These are phyloP conservation scores for Curvularia spicifera DNA, from an alignment of 2,329 filamentous ascomycete genomes.

Conservation along the genomic window DNA sequence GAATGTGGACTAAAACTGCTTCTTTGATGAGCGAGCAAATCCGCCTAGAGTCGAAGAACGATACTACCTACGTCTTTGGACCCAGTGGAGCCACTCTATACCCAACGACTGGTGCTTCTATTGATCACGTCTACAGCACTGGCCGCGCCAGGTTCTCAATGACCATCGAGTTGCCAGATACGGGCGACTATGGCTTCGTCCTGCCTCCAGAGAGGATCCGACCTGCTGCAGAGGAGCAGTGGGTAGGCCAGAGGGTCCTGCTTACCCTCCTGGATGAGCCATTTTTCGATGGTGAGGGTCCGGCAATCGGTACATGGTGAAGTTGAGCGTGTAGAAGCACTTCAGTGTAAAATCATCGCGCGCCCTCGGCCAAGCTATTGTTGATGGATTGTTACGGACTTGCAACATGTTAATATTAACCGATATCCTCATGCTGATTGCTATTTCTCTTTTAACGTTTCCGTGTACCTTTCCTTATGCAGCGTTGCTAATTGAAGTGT, in stretches of 20 bases:
- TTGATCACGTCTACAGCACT: conserved; percentile 53
- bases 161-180: conserved; percentile 58
- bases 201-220: conserved; percentile 56
- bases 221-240: conserved; percentile 55
- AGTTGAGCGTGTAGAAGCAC: neutral
- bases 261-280: conserved; percentile 34
- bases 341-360: neutral
- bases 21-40: conserved; percentile 58
- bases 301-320: conserved; percentile 16
- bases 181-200: conserved; percentile 57
- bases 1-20: conserved; percentile 59
- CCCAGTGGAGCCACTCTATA: conserved; percentile 67
- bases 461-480: neutral
- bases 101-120: conserved; percentile 55
- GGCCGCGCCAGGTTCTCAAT: conserved; percentile 53
- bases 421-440: neutral
- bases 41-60: conserved; percentile 47
- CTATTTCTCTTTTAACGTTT: neutral
- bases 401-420: neutral
- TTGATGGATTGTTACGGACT: neutral
- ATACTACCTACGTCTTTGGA: conserved; percentile 51
- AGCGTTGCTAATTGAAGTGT: neutral
- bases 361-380: neutral
- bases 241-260: conserved; percentile 47
- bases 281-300: conserved; percentile 38